Percentiles rank a stretch among this genome's conserved stretches.
phyloP scores from a whole-genome alignment of 441 rosid genomes.

The Caryocar brasiliense region DNA sequence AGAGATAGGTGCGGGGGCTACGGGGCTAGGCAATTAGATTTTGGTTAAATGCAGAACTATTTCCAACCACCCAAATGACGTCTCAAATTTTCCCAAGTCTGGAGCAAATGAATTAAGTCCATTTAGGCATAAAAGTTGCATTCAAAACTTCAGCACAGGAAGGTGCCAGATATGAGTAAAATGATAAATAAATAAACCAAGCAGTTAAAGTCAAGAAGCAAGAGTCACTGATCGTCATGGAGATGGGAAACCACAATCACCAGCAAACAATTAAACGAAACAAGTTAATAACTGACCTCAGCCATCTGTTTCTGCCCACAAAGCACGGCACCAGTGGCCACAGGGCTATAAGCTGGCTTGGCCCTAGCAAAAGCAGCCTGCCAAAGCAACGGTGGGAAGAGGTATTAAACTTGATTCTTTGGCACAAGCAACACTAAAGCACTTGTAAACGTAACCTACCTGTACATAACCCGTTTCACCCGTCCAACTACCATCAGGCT shows the following conservation, averaged over 20 bases:
- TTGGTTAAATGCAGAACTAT: no score
- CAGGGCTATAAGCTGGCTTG: slow-evolving; percentile 40
- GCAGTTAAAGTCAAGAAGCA: no score
- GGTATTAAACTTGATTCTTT: background rate
- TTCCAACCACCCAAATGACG: no score
- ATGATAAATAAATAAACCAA: no score
- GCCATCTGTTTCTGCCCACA: slow-evolving; percentile 97
- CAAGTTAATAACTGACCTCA: slow-evolving; percentile 42
- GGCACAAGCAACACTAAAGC: background rate
- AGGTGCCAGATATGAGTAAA: no score
- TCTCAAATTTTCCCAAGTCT: no score
- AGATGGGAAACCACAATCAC: background rate
- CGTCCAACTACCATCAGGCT: slow-evolving; percentile 65
- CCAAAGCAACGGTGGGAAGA: slow-evolving; percentile 3
- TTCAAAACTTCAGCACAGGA: no score
- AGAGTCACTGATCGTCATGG: background rate
- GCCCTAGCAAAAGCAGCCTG: slow-evolving; percentile 87
- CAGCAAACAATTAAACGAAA: background rate
- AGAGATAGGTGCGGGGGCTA: no score
- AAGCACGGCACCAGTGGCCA: slow-evolving; percentile 63
- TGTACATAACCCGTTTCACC: slow-evolving; percentile 92
- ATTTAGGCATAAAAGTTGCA: no score
- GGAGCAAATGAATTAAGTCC: no score
- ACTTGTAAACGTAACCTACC: slow-evolving; percentile 27
- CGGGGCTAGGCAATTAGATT: no score